Evolutionary conservation across 2,329 filamentous ascomycete genomes (phyloP), one percentile per base, ranked within the genome.

Genomic region (Zasmidium cellare): DNA sequence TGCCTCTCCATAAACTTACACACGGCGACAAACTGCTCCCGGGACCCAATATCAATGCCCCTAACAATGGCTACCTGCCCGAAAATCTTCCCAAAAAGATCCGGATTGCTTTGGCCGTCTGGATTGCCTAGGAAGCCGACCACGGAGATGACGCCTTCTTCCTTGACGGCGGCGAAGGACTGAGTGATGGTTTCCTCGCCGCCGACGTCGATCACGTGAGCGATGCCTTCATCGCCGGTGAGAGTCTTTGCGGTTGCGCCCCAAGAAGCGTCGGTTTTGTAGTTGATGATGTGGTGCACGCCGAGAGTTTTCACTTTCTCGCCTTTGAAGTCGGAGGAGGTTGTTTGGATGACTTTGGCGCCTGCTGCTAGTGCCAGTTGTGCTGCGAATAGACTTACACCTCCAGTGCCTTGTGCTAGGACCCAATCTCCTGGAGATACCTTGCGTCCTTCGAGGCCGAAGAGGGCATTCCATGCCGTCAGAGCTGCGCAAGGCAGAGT

Each of bases 331-430:
- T 71, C 65, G 0, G 78, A 80, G 1, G 80, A 83, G 0, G 83
- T 86, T 0, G 83, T 86, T 0, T 83, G 80, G 55, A 86, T 83
- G 51, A 86, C 82, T 6, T 70, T 77, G 0, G 83, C 83, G 25
- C 82, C 83, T 0, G 77, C 78, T 0, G 82, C 81, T 57, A 79
- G 79, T 25, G 79, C 79, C 57, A 81, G 80, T 71, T 82, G 87
- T 18, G 89, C 71, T 2, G 81, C 87, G 58, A 88, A 88, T 59
- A 89, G 79, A 61, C 80, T 84, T 9, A 90, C 87, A 57, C 87
- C 87, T 20, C 87, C 87, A 0, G 86, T 89, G 18, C 87, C 87
- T 72, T 50, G 47, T 19, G 28, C 22, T 16, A 41, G 20, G 49
- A 51, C 19, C 18, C 49, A 41, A 6, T 20, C n/a, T 38, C 28